A percentile compares a stretch with the other conserved stretches of the same genome.
Evolutionary conservation across 306 rosid species (phyloP).

Genomic region (Fagus sylvatica): DNA sequence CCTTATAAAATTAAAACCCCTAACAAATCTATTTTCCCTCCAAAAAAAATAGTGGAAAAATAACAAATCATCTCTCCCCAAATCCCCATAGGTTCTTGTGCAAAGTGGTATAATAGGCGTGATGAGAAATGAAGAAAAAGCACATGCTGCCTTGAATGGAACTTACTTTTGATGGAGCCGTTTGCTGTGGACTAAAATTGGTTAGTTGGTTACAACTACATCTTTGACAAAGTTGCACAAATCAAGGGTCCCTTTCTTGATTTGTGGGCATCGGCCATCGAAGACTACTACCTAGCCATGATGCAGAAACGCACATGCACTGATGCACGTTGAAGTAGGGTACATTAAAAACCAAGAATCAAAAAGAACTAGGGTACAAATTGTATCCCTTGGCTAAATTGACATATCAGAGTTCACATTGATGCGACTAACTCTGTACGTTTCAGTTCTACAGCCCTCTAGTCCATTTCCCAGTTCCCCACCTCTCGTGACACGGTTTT

Average conservation of each 20-base stretch:
- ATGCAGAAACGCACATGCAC: neutral
- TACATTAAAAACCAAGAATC: neutral
- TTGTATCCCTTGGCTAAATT: no score
- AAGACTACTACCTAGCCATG: neutral
- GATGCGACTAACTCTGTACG: no score
- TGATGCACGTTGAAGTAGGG: slow-evolving; percentile 5
- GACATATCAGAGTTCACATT: no score
- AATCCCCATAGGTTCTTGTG: neutral
- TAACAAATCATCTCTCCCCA: neutral
- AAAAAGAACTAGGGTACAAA: no score
- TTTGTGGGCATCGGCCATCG: neutral
- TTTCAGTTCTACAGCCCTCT: no score
- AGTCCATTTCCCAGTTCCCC: no score
- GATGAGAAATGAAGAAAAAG: slow-evolving; percentile 6
- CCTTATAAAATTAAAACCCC: no score
- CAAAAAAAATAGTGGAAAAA: neutral
- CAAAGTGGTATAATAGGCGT: slow-evolving; percentile 3
- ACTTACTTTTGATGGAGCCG: slow-evolving; percentile 27
- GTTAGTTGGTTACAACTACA: neutral
- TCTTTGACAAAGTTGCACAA: neutral
- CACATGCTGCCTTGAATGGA: slow-evolving; percentile 29
- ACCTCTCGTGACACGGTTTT: no score
- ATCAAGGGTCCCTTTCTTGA: slow-evolving; percentile 6
- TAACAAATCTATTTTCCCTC: neutral
- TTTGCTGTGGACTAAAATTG: slow-evolving; percentile 20